Conservation (phyloP, 1,139 yeast species). For the Arxiozyma telluris region DNA sequence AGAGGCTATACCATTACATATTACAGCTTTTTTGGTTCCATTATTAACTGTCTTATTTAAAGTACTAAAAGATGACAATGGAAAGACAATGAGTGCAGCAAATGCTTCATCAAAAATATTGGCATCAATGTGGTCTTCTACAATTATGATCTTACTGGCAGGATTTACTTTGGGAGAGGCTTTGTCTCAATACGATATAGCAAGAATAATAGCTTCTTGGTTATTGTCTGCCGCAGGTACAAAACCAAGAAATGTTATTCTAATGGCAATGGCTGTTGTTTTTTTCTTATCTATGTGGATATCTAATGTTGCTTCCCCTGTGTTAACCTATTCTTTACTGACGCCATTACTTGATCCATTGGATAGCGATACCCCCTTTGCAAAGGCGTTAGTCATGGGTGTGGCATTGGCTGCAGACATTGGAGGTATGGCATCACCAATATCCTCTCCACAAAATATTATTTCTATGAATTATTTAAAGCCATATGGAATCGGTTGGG, state of each 20-base stretch:
- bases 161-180: slow-evolving; percentile 73
- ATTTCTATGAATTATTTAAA: slow-evolving; percentile 61
- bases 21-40: slow-evolving; percentile 58
- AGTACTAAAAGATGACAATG: slow-evolving; percentile 48
- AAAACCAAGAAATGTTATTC: slow-evolving; percentile 52
- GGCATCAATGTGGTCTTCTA: slow-evolving; percentile 65
- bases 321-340: slow-evolving; percentile 57
- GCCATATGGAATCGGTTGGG: slow-evolving; percentile 62
- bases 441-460: slow-evolving; percentile 70
- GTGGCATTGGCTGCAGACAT: slow-evolving; percentile 64
- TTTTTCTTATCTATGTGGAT: slow-evolving; percentile 71
- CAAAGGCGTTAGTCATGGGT: slow-evolving; percentile 57
- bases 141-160: slow-evolving; percentile 58
- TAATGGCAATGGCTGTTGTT: slow-evolving; percentile 61
- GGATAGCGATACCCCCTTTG: slow-evolving; percentile 53
- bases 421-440: slow-evolving; percentile 79
- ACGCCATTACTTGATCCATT: slow-evolving; percentile 56
- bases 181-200: slow-evolving; percentile 60
- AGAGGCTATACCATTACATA: slow-evolving; percentile 62
- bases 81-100: slow-evolving; percentile 44
- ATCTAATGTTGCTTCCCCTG: slow-evolving; percentile 73
- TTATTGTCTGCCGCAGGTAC: slow-evolving; percentile 57
- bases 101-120: slow-evolving; percentile 49
- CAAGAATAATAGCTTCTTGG: slow-evolving; percentile 58
- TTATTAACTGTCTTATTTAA: slow-evolving; percentile 46